These are phyloP conservation scores for Fonsecaea erecta DNA, from an alignment of 2,329 filamentous ascomycete genomes.

Conservation along the genomic window DNA sequence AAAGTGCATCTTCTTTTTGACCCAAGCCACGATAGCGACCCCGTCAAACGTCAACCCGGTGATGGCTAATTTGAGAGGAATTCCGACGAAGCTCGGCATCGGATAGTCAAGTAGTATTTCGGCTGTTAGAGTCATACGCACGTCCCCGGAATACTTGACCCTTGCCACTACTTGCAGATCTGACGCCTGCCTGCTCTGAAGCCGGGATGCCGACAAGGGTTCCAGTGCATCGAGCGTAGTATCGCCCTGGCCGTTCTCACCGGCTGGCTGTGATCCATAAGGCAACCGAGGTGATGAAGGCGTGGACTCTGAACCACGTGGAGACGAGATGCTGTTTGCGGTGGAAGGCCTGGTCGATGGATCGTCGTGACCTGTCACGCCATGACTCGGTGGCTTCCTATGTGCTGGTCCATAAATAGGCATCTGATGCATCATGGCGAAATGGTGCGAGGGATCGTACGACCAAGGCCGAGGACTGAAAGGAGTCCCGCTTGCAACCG, in stretches of 20 bases:
- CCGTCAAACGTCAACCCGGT: conserved; percentile 95
- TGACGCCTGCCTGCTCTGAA: conserved; percentile 76
- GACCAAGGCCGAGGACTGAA: conserved; percentile 43
- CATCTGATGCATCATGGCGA: neutral
- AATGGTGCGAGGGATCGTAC: conserved; percentile 7
- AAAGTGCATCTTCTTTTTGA: conserved; percentile 85
- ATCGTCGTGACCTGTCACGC: conserved; percentile 43
- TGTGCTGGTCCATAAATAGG: neutral
- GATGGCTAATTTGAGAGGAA: conserved; percentile 91
- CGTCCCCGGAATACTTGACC: conserved; percentile 84
- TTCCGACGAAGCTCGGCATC: conserved; percentile 96
- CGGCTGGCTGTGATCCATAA: conserved; percentile 14
- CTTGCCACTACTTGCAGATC: conserved; percentile 93
- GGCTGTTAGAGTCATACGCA: conserved; percentile 85
- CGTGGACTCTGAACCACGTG: conserved; percentile 32
- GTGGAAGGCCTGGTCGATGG: conserved; percentile 51
- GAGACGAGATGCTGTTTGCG: conserved; percentile 39
- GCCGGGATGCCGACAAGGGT: conserved; percentile 54
- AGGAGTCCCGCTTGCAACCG: conserved; percentile 50
- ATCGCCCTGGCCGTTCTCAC: conserved; percentile 23
- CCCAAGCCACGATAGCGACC: conserved; percentile 88
- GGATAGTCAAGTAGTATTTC: conserved; percentile 97
- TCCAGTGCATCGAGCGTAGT: conserved; percentile 29
- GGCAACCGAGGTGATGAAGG: conserved; percentile 29
- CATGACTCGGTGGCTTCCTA: neutral